phyloP scores from a whole-genome alignment of 805 yeast species.

The Clavispora fructus region DNA sequence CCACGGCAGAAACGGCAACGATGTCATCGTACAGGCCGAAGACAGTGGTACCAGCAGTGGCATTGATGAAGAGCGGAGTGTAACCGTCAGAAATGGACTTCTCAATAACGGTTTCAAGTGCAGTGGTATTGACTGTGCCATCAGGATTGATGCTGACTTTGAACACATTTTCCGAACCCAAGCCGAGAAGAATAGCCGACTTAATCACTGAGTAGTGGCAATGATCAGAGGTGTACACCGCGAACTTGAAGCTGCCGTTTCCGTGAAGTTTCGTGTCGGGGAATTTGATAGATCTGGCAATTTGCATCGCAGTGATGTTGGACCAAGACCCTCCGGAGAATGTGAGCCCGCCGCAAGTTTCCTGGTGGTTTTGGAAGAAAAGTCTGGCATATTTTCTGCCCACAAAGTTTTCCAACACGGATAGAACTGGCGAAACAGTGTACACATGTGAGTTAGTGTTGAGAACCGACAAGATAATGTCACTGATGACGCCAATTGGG shows the following conservation, averaged over 20 bases:
- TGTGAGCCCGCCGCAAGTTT: constrained; percentile 72
- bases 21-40: constrained; percentile 79
- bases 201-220: constrained; percentile 78
- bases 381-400: constrained; percentile 62
- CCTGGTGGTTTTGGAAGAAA: constrained; percentile 43
- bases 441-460: constrained; percentile 85
- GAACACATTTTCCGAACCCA: constrained; percentile 60
- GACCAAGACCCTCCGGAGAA: constrained; percentile 89
- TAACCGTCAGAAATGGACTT: constrained; percentile 46
- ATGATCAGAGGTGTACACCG: constrained; percentile 65
- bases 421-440: constrained; percentile 77
- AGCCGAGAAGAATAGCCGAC: constrained; percentile 70
- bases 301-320: constrained; percentile 70
- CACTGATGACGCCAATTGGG: constrained; percentile 76
- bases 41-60: constrained; percentile 87
- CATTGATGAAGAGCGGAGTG: constrained; percentile 71
- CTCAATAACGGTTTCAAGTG: constrained; percentile 42
- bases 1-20: constrained; percentile 46
- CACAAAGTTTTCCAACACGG: constrained; percentile 67
- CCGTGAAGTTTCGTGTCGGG: constrained; percentile 71
- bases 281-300: constrained; percentile 60
- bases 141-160: constrained; percentile 52
- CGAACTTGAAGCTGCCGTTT: constrained; percentile 49
- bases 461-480: constrained; percentile 58
- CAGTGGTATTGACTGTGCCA: constrained; percentile 52